Percentiles rank a stretch among this genome's conserved stretches.
These are phyloP conservation scores for Babesia microti DNA, from an alignment of 169 alveolate species.

Conservation along the genomic window DNA sequence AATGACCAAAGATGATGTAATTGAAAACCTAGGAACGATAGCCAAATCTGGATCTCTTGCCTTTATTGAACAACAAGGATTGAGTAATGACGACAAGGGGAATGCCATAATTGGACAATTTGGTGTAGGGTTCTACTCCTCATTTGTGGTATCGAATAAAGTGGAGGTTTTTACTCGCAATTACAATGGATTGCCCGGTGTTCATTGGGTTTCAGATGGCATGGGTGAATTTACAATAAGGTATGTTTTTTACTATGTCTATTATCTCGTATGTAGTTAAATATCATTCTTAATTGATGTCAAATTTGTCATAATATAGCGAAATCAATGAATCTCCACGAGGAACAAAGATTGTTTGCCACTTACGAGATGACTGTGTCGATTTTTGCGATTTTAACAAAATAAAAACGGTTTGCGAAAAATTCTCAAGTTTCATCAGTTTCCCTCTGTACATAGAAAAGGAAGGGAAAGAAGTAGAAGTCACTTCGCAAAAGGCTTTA, in stretches of 20 bases:
- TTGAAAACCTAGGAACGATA: conserved; percentile 89
- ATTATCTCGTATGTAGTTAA: conserved; percentile 1
- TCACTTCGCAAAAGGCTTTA: conserved; percentile 67
- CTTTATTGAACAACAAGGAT: conserved; percentile 50
- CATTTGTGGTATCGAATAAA: conserved; percentile 79
- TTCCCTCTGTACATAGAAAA: conserved; percentile 70
- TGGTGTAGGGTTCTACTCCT: conserved; percentile 83
- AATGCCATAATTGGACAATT: conserved; percentile 79
- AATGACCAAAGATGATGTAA: conserved; percentile 87
- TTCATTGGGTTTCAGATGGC: conserved; percentile 64
- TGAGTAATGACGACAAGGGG: conserved; percentile 44
- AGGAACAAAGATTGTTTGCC: conserved; percentile 83
- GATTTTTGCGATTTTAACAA: conserved; percentile 65
- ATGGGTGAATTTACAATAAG: conserved; percentile 50
- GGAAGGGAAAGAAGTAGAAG: conserved; percentile 49
- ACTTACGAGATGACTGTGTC: conserved; percentile 73
- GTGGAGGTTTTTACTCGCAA: conserved; percentile 78
- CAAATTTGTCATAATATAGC: conserved; percentile 6
- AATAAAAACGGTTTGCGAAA: conserved; percentile 65
- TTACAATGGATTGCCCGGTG: conserved; percentile 68
- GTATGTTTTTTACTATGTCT: conserved; percentile 8
- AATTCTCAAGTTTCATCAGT: conserved; percentile 83
- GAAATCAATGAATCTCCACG: conserved; percentile 57
- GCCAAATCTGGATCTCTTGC: conserved; percentile 96
- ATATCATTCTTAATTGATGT: too few species aligned